Base-by-base conservation (phyloP, 192 early-diverging fungal species). In the Backusella australiensis region DNA sequence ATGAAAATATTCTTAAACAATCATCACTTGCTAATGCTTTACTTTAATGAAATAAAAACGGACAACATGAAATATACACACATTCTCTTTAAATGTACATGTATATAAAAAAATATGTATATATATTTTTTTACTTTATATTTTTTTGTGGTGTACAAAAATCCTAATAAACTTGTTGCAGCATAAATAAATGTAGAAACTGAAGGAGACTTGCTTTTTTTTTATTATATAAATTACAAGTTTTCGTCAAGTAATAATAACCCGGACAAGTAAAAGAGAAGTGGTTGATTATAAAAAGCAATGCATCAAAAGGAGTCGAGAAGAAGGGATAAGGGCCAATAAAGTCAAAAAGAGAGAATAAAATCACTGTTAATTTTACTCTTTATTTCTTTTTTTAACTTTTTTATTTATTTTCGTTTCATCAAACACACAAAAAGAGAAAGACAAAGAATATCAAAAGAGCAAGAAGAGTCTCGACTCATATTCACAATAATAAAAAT, bases 201-300 rank as follows among this genome's bases (percentile, higher is more conserved):
- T 53, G 49, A 53, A 53, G 19, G 53, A 56, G 21, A 23, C n/a
- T 23, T 56, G 8, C 23, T 23, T 12, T 63, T 63, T 56, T 21
- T 26, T 21, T 56, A 3, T 63, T 63, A 29, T 44, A 4, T 14
- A 63, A 29, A 29, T 29, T 29, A 29, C 21, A 63, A 63, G 56
- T 59, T 59, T 63, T 63, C 56, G 56, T 63, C 56, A 29, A 63
- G 11, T 63, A 63, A 63, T 63, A 63, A 63, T 63, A 63, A 63
- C 56, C 23, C 23, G 56, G 56, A 29, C 23, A 63, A 29, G 23
- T 63, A 63, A 14, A 63, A 23, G 11, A 63, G n/a, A 63, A 63
- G 56, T 63, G 12, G 56, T 63, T 29, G 56, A 63, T 63, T 63
- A 63, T 63, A 63, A 63, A 63, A 63, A 63, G 26, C 21, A 63